Base-by-base conservation (phyloP, 1,284 basidiomycete genomes). In the Psilocybe mexicana region DNA sequence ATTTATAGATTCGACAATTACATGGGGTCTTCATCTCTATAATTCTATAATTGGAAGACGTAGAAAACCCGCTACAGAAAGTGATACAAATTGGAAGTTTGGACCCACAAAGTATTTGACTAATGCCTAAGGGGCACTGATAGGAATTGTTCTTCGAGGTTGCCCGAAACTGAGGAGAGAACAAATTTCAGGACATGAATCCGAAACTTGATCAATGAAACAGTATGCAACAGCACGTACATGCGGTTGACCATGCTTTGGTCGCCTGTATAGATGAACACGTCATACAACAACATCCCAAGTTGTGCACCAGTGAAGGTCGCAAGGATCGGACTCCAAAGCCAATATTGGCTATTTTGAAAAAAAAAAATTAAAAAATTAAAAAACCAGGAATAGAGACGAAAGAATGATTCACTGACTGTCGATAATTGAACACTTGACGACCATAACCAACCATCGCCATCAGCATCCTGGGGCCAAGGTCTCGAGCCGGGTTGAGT, bases 401-500 rank as follows among this genome's bases (percentile, higher is more conserved):
- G 52, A n/a, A 8, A 33, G 43, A 30, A 26, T 36, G 25, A 18
- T 18, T 18, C 3, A 61, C 67, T n/a, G 46, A 69, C 71, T 68
- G 64, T 57, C 67, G 60, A 50, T 67, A 65, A 7, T 62, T 65
- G 51, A 65, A 72, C 3, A 71, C 75, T 45, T 74, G 68, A 7
- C 58, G 64, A 1, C 79, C 78, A 55, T 79, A 81, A 2, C 80
- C 78, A n/a, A 76, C 75, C 67, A 81, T 74, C 40, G 75, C 75
- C 0, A 76, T 76, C 28, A 80, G 70, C 28, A 82, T 66, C 8
- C 81, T 71, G 2, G 81, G 81, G 0, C 81, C 81, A 1, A 80
- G 65, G 62, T 83, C 81, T n/a, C 81, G 72, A 8, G 80, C 80
- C 2, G 79, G 78, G 62, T 82, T 82, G 33, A 81, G 68, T 0